Base-by-base conservation (phyloP, 768 basidiomycete species). In the Psilocybe sp. region DNA sequence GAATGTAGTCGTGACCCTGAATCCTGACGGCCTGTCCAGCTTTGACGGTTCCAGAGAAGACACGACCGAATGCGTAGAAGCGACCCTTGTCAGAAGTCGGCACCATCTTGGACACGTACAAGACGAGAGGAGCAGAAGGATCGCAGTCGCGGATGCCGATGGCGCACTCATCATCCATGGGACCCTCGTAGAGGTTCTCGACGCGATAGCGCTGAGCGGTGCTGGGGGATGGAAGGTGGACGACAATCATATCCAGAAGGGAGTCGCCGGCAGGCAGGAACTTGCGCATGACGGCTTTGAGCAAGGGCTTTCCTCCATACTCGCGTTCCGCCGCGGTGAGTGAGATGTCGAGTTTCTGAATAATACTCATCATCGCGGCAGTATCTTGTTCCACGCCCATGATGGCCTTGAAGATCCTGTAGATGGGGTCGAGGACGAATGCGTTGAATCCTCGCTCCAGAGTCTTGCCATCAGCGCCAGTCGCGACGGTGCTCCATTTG, bases 31-130 rank as follows among this genome's bases (percentile, higher is more conserved):
- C 98, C 65, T 96, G 97, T 48, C 97, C 97, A 50, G 97, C 83
- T 59, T 83, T 86, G 65, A 98, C 94, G 54, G 94, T 98, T 66
- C 97, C 97, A 56, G 97, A 91, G 82, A 99, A 99, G 77, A 99
- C 87, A 82, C 97, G 97, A 73, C 97, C 97, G 72, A 99, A 98
- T 53, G 97, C 97, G 73, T 98, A 98, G 89, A 98, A 99, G 53
- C 97, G 94, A 64, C 97, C 97, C 77, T 98, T 98, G 73, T 99
- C 97, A 60, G 97, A 97, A 35, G 97, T 98, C 55, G 97, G 97
- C 63, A 98, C 97, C 97, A 99, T 98, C 85, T 98, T 98, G 60
- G 97, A 98, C 74, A 99, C 80, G 74, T 98, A 99, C 56, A 96
- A 82, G 66, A 98, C 94, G 55, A 99, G 88, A 57, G 97, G 97